Base-by-base conservation (phyloP, 495 filamentous ascomycete species). In the Trichoderma parareesei region DNA sequence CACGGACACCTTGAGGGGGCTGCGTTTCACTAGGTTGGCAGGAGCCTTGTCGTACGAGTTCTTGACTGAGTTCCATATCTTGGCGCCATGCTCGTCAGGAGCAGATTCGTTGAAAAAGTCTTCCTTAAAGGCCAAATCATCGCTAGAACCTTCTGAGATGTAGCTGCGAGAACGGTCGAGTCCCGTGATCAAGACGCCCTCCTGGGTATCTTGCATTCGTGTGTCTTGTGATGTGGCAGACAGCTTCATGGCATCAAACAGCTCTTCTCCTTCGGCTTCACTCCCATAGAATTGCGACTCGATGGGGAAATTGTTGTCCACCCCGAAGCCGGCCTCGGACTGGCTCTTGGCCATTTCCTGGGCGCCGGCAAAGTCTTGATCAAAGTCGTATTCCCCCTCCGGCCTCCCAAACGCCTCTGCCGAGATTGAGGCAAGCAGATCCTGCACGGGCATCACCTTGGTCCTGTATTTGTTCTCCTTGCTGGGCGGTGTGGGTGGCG, bases 381-480 rank as follows among this genome's bases (percentile, higher is more conserved):
- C 82, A 64, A 85, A 81, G 61, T 85, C 79, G 67, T 82, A 85
- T 18, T 78, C 77, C 0, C 82, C 82, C 61, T 84, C 82, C 1
- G 82, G 77, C 53, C 67, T 75, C 40, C 82, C 81, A 73, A 94
- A 93, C 0, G 90, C 90, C 76, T 97, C 87, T 3, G 90, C 90
- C 9, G 90, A 88, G 65, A 99, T 88, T 0, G 92, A 96, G 7
- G 90, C 89, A 60, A 99, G 82, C 80, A 98, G 86, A 68, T 97
- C 90, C 69, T 92, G 75, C 4, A 98, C 79, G 0, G 93, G 89
- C 65, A 95, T 85, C 35, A 96, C 84, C 64, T 93, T 84, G 2
- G 93, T 98, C 48, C 88, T 85, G 72, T 97, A 99, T 71, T 93
- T 93, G 64, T 85, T 81, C 63, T 88, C 86, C 59, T 88, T 88